Evolutionary conservation across 208 protist species (phyloP).

Genomic region (Porcisia hertigi): DNA sequence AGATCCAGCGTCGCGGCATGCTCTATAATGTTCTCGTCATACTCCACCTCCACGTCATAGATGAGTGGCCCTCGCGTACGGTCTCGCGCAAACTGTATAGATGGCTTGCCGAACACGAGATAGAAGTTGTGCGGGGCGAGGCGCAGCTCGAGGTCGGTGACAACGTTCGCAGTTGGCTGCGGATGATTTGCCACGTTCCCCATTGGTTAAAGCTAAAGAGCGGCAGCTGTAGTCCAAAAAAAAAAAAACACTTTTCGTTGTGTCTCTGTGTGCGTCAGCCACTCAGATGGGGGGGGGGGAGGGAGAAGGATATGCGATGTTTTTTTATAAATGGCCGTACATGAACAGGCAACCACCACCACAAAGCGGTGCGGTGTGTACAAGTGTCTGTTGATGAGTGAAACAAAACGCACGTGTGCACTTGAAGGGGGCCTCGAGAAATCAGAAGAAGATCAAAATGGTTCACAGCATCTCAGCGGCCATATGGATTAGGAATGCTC

Average conservation of each 20-base stretch:
- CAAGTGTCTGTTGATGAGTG: too few species aligned
- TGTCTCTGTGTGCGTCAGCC: too few species aligned
- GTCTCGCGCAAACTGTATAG: slow-evolving; percentile 49
- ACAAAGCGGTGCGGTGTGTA: too few species aligned
- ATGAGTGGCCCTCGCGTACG: slow-evolving; percentile 50
- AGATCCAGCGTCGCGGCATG: slow-evolving; percentile 54
- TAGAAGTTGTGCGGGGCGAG: slow-evolving; percentile 53
- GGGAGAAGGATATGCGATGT: too few species aligned
- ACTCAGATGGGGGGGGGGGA: too few species aligned
- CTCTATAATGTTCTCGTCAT: slow-evolving; percentile 42
- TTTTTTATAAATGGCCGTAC: too few species aligned
- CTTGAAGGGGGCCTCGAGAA: background rate
- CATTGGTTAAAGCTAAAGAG: slow-evolving; percentile 4
- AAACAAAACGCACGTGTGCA: background rate
- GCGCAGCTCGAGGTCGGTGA: slow-evolving; percentile 26
- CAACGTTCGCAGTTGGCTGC: background rate
- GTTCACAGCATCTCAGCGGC: too few species aligned
- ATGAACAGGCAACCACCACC: too few species aligned
- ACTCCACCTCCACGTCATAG: slow-evolving; percentile 56
- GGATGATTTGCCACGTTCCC: slow-evolving; percentile 17
- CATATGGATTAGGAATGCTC: too few species aligned
- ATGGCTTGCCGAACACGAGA: slow-evolving; percentile 60
- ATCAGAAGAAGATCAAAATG: too few species aligned
- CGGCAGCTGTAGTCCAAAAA: background rate
- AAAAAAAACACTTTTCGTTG: background rate